Evolutionary conservation across 768 basidiomycete species (phyloP), one percentile per base, ranked within the genome.

Genomic region (Trametes punicea): DNA sequence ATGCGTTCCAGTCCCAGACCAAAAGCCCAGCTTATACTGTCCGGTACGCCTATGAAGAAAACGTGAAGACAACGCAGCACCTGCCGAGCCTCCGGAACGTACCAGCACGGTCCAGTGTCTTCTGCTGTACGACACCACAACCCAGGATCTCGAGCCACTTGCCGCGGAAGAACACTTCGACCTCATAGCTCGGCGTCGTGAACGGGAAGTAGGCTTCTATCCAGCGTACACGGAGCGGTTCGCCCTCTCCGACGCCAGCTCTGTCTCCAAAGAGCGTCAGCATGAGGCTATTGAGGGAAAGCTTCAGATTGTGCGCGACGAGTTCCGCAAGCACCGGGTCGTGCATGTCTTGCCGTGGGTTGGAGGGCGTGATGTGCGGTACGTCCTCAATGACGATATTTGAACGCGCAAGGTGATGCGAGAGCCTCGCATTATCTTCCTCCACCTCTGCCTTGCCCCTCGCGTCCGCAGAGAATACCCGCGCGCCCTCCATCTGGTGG

Each of bases 161-260:
- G 1, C 93, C 97, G 54, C 87, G 83, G 75, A 90, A 98, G 72
- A 95, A 88, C 4, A 98, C 94, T 69, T 99, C 97, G 38, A 99
- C 95, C 68, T 99, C 96, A 67, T 91, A 99, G 69, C 94, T 97
- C 8, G 97, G 97, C 57, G 86, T 89, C 52, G 97, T 99, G 78
- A 96, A 99, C 1, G 97, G 97, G 73, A 99, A 98, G 66, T 90
- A 92, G 2, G 96, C 93, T 68, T 98, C 93, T 61, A 98, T 98
- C 97, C 97, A 99, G 20, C 97, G 78, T 25, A 99, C 88, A 60
- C 82, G 78, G 59, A 99, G 75, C 23, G 97, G 95, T 46, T 89
- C 81, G 33, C 80, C 75, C 16, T 74, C 75, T 21, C 71, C 76
- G 25, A 75, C 74, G 10, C 75, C 81, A 16, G 75, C 76, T 10